A percentile compares a stretch with the other conserved stretches of the same genome.
Conservation (phyloP, 352 stramenopile species). For the Phytophthora pini region DNA sequence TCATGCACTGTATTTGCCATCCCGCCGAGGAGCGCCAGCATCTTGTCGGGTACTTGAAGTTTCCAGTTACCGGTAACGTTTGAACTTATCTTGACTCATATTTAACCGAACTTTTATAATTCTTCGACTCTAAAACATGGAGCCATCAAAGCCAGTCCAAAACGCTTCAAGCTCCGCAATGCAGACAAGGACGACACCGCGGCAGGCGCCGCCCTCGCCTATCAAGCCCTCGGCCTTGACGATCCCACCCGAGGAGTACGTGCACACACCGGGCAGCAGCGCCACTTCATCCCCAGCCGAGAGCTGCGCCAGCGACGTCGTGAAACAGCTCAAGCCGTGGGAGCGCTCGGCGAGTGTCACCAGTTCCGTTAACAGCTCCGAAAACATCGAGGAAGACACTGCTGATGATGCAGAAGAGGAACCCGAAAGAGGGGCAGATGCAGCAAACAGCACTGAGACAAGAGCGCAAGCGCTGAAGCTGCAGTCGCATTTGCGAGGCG, state of each 20-base stretch:
- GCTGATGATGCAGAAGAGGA: slow-evolving; percentile 5
- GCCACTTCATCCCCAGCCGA: slow-evolving; percentile 11
- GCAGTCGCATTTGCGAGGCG: slow-evolving; percentile 28
- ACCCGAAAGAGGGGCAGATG: not conserved
- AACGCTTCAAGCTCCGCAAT: slow-evolving; percentile 17
- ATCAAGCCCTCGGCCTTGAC: slow-evolving; percentile 26
- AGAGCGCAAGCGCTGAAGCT: slow-evolving; percentile 7
- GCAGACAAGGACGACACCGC: slow-evolving; percentile 9
- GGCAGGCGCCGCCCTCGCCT: slow-evolving; percentile 3
- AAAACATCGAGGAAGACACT: slow-evolving; percentile 19
- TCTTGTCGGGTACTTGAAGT: slow-evolving; percentile 26
- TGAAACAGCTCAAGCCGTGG: slow-evolving; percentile 19
- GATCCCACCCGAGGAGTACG: slow-evolving; percentile 18
- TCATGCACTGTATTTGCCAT: not conserved
- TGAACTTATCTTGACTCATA: slow-evolving; percentile 5
- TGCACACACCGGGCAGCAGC: slow-evolving; percentile 16
- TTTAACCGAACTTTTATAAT: slow-evolving; percentile 26
- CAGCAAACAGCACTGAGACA: not conserved
- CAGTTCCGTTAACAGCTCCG: slow-evolving; percentile 27
- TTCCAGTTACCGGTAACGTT: not conserved
- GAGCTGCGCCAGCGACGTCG: slow-evolving; percentile 12
- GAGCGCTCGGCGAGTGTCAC: slow-evolving; percentile 12
- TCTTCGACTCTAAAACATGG: not conserved
- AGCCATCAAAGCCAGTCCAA: slow-evolving; percentile 20
- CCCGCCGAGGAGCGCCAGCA: not conserved